Percentiles rank a stretch among this genome's conserved stretches.
These are phyloP conservation scores for Curvularia verruculosa DNA, from an alignment of 2,329 filamentous ascomycete species.

Conservation along the genomic window DNA sequence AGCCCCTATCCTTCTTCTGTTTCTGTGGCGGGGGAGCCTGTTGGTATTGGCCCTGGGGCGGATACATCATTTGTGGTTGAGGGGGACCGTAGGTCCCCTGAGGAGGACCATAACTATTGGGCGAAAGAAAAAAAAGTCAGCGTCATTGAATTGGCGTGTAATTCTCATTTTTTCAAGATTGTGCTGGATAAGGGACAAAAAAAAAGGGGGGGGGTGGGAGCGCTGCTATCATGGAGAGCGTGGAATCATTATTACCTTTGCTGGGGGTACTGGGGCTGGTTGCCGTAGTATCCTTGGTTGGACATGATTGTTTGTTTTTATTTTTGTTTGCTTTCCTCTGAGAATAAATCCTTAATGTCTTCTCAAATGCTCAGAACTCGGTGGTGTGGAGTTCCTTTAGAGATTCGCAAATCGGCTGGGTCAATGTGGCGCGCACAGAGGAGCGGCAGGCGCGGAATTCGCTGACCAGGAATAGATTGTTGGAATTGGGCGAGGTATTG, in stretches of 20 bases:
- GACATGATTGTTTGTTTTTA: conserved; percentile 37
- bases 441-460: neutral
- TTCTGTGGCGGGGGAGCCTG: conserved; percentile 53
- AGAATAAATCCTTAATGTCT: neutral
- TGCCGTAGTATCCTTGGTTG: conserved; percentile 45
- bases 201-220: too few relatives aligned
- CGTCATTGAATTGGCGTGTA: neutral
- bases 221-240: neutral
- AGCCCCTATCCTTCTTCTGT: conserved; percentile 53
- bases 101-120: conserved; percentile 32
- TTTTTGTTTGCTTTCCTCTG: neutral
- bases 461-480: neutral
- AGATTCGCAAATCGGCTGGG: neutral
- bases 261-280: conserved; percentile 44
- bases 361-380: neutral
- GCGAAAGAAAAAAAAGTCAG: neutral
- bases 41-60: conserved; percentile 44
- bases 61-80: conserved; percentile 38
- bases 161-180: neutral
- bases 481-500: neutral
- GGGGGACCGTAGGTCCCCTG: conserved; percentile 31
- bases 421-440: neutral
- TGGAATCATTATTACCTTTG: conserved; percentile 36
- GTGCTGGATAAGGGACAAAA: neutral
- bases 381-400: neutral